Conservation (phyloP, 495 filamentous ascomycete genomes). For the Amniculicola lignicola region DNA sequence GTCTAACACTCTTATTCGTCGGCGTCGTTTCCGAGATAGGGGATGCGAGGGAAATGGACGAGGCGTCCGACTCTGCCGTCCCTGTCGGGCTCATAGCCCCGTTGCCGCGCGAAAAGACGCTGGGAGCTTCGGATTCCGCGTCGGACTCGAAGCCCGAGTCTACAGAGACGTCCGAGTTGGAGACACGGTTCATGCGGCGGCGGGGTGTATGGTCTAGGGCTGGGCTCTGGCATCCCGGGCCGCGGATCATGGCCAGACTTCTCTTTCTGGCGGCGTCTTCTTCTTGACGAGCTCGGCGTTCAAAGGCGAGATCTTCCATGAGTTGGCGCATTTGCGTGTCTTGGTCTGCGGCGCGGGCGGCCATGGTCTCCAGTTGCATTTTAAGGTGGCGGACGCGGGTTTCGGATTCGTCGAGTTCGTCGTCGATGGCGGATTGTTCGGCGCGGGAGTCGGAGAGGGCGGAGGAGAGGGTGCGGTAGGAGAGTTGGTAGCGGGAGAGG, state of each 20-base stretch:
- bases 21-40: slow-evolving; percentile 15
- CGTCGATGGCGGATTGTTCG: slow-evolving; percentile 62
- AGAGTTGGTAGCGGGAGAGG: slow-evolving; percentile 62
- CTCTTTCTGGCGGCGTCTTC: slow-evolving; percentile 53
- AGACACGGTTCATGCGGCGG: slow-evolving; percentile 27
- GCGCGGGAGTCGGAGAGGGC: slow-evolving; percentile 57
- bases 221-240: neutral
- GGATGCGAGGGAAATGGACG: slow-evolving; percentile 2
- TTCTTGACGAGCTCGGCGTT: slow-evolving; percentile 54
- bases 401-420: slow-evolving; percentile 74
- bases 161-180: slow-evolving; percentile 22
- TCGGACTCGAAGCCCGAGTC: slow-evolving; percentile 43
- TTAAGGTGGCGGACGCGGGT: slow-evolving; percentile 64
- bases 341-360: slow-evolving; percentile 62
- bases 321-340: slow-evolving; percentile 62
- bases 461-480: slow-evolving; percentile 62
- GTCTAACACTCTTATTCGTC: slow-evolving; percentile 14
- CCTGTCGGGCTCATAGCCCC: slow-evolving; percentile 17
- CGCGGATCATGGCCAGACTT: slow-evolving; percentile 23
- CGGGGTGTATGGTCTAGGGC: no score
- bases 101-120: slow-evolving; percentile 30
- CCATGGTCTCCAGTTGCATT: slow-evolving; percentile 73
- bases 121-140: slow-evolving; percentile 28
- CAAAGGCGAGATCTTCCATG: slow-evolving; percentile 60
- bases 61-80: slow-evolving; percentile 3